phyloP scores from a whole-genome alignment of 2,329 filamentous ascomycete genomes.

The Ceratocystis cacaofunesta region DNA sequence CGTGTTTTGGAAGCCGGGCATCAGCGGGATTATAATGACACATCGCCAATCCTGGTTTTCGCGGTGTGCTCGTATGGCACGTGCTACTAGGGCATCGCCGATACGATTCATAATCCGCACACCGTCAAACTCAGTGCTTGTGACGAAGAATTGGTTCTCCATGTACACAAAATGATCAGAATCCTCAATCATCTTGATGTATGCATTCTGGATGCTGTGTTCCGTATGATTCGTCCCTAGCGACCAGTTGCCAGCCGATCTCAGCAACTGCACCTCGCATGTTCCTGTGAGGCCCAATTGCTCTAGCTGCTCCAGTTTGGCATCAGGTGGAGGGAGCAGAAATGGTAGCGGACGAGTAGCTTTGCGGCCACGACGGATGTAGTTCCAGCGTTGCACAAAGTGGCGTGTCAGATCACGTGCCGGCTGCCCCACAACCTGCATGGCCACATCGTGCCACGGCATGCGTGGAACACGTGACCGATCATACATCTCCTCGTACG shows the following conservation, averaged over 20 bases:
- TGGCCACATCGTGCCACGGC: slow-evolving; percentile 97
- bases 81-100: slow-evolving; percentile 83
- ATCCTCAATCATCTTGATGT: slow-evolving; percentile 84
- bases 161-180: slow-evolving; percentile 98
- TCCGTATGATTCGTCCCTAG: slow-evolving; percentile 77
- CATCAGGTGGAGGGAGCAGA: slow-evolving; percentile 83
- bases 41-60: slow-evolving; percentile 84
- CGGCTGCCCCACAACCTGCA: slow-evolving; percentile 95
- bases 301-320: slow-evolving; percentile 71
- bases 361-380: slow-evolving; percentile 80
- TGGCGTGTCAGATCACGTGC: slow-evolving; percentile 86
- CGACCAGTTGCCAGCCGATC: slow-evolving; percentile 84
- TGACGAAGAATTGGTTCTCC: slow-evolving; percentile 98
- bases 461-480: slow-evolving; percentile 76
- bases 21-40: slow-evolving; percentile 78
- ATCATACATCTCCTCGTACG: slow-evolving; percentile 98
- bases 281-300: slow-evolving; percentile 79
- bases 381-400: slow-evolving; percentile 97
- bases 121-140: slow-evolving; percentile 74
- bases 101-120: slow-evolving; percentile 85
- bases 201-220: slow-evolving; percentile 90
- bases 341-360: slow-evolving; percentile 89
- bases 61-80: slow-evolving; percentile 69
- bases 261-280: slow-evolving; percentile 89
- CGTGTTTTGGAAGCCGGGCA: slow-evolving; percentile 97